phyloP scores from a whole-genome alignment of 768 basidiomycete genomes.

The Lentinula raphanica region DNA sequence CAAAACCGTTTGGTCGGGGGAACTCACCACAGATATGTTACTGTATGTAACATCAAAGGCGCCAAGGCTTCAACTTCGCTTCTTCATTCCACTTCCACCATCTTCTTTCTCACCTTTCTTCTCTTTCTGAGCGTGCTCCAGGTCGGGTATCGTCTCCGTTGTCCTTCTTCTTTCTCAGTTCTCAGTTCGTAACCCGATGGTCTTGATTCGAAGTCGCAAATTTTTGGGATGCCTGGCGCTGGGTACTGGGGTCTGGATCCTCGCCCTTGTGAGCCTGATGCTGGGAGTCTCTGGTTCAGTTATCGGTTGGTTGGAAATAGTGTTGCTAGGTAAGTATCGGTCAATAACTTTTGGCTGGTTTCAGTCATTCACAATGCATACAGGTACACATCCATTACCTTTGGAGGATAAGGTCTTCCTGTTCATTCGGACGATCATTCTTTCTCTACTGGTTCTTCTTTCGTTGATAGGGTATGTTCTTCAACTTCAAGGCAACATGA shows the following conservation, averaged over 20 bases:
- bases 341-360: background rate
- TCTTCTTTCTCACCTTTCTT: background rate
- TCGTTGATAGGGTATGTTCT: conserved; percentile 15
- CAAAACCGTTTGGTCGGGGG: background rate
- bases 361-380: background rate
- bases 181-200: conserved; percentile 11
- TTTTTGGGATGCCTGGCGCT: conserved; percentile 17
- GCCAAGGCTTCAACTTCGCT: background rate
- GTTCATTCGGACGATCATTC: conserved; percentile 13
- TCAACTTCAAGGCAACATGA: background rate
- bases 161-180: background rate
- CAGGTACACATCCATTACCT: conserved; percentile 11
- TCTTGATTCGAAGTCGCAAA: conserved; percentile 15
- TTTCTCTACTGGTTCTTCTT: conserved; percentile 16
- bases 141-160: background rate
- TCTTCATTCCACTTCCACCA: too few species aligned
- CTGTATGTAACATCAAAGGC: background rate
- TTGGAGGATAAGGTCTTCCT: conserved; percentile 10
- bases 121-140: conserved; percentile 6
- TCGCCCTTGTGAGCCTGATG: conserved; percentile 14
- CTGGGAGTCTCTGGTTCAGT: conserved; percentile 13
- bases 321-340: conserved; percentile 11
- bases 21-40: background rate
- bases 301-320: conserved; percentile 18
- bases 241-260: conserved; percentile 14